phyloP scores from a whole-genome alignment of 208 protist genomes.

The Naegleria gruberi region DNA sequence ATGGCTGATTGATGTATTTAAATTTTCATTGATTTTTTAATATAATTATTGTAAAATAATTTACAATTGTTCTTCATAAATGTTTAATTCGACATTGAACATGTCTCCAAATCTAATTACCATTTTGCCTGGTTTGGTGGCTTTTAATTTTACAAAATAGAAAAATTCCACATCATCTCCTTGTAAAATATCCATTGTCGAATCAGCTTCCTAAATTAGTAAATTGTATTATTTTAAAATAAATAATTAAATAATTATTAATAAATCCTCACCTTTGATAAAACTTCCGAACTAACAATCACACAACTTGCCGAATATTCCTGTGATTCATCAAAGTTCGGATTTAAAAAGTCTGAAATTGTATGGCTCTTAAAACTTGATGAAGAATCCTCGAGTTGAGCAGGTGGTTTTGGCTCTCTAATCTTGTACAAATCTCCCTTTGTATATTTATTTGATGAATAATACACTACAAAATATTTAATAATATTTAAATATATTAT shows the following conservation, averaged over 20 bases:
- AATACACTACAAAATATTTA: neutral
- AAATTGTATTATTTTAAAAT: too few species aligned
- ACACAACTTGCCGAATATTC: neutral
- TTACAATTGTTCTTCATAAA: too few species aligned
- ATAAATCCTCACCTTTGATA: neutral
- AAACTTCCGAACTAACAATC: neutral
- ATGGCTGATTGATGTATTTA: too few species aligned
- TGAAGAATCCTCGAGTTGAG: too few species aligned
- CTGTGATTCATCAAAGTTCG: neutral
- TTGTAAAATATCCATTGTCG: neutral
- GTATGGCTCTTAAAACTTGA: neutral
- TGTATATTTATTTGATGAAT: neutral
- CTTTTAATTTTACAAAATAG: neutral
- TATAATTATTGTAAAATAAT: too few species aligned
- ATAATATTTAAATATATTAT: too few species aligned
- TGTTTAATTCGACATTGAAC: neutral
- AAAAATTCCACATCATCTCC: neutral
- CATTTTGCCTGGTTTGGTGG: neutral
- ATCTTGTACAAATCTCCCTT: neutral
- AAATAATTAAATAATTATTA: too few species aligned
- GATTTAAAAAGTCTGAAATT: neutral
- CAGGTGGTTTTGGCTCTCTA: neutral
- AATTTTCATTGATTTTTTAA: too few species aligned
- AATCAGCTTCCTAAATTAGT: neutral
- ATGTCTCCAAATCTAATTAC: neutral